Evolutionary conservation across 208 protist genomes (phyloP).

Genomic region (Lotmaria passim): DNA sequence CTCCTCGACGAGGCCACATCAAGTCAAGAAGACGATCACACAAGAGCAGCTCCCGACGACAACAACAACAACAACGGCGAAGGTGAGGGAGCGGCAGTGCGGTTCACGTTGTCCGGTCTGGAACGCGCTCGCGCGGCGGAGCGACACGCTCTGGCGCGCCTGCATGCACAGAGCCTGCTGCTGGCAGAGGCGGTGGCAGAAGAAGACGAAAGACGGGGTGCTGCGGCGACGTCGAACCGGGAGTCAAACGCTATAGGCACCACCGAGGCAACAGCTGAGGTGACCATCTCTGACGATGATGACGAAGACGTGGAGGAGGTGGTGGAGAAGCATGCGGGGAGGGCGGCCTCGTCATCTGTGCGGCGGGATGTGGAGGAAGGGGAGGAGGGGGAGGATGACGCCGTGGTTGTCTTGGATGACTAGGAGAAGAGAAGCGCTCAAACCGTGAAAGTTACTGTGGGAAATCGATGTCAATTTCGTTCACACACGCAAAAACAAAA

Average conservation of each 20-base stretch:
- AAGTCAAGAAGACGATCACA: background rate
- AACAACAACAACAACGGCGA: background rate
- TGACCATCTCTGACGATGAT: slow-evolving; percentile 5
- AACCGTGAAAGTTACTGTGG: too few species aligned
- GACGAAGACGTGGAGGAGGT: slow-evolving; percentile 9
- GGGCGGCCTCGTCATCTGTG: background rate
- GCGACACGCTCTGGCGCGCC: slow-evolving; percentile 14
- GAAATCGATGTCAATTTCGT: too few species aligned
- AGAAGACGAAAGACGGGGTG: background rate
- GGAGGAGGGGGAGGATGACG: slow-evolving; percentile 15
- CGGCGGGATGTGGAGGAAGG: background rate
- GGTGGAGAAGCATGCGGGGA: background rate
- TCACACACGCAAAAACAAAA: background rate
- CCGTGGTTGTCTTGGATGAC: slow-evolving; percentile 13
- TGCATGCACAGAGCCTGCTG: background rate
- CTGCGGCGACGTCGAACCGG: background rate
- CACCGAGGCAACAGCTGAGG: background rate
- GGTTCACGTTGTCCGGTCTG: slow-evolving; percentile 28
- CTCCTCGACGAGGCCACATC: slow-evolving; percentile 34
- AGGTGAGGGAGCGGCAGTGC: background rate
- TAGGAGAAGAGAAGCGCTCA: background rate
- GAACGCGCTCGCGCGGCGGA: slow-evolving; percentile 26
- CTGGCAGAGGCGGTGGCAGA: background rate
- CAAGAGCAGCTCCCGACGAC: too few species aligned
- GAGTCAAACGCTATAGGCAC: background rate